These are phyloP conservation scores for Arabidopsis arenosa DNA, from an alignment of 345 rosid species.

Conservation along the genomic window DNA sequence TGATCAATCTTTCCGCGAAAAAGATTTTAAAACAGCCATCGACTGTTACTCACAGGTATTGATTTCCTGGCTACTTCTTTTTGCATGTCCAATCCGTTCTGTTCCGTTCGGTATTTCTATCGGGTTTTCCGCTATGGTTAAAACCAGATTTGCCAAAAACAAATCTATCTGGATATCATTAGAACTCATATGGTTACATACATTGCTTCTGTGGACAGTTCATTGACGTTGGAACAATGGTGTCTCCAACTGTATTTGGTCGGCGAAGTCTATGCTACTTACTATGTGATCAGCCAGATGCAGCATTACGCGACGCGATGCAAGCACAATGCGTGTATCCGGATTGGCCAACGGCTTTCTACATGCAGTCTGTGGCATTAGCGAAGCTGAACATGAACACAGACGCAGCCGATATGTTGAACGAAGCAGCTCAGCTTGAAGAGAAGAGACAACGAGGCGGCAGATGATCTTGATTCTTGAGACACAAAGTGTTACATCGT, in stretches of 20 bases:
- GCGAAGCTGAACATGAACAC: constrained; percentile 94
- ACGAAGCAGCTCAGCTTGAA: constrained; percentile 84
- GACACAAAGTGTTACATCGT: neutral
- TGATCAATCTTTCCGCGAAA: constrained; percentile 91
- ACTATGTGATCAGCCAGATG: constrained; percentile 82
- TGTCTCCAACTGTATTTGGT: constrained; percentile 91
- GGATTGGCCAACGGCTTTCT: constrained; percentile 95
- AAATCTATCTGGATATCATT: neutral
- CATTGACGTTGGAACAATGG: constrained; percentile 84
- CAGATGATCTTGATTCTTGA: constrained; percentile 54
- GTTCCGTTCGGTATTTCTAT: neutral
- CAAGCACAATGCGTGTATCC: constrained; percentile 88
- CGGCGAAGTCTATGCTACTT: constrained; percentile 92
- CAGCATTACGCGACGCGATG: constrained; percentile 95
- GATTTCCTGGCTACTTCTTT: constrained; percentile 12
- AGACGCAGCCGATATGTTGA: constrained; percentile 94
- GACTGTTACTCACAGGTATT: constrained; percentile 94
- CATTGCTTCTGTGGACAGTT: constrained; percentile 56
- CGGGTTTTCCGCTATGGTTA: neutral
- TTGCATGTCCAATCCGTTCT: neutral
- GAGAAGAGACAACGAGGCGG: constrained; percentile 83
- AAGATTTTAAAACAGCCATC: constrained; percentile 91
- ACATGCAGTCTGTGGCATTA: constrained; percentile 97
- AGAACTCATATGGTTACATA: constrained; percentile 15
- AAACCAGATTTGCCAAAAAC: neutral